Percentiles rank a stretch among this genome's conserved stretches.
phyloP scores from a whole-genome alignment of 306 rosid species.

The Sphenostylis stenocarpa region DNA sequence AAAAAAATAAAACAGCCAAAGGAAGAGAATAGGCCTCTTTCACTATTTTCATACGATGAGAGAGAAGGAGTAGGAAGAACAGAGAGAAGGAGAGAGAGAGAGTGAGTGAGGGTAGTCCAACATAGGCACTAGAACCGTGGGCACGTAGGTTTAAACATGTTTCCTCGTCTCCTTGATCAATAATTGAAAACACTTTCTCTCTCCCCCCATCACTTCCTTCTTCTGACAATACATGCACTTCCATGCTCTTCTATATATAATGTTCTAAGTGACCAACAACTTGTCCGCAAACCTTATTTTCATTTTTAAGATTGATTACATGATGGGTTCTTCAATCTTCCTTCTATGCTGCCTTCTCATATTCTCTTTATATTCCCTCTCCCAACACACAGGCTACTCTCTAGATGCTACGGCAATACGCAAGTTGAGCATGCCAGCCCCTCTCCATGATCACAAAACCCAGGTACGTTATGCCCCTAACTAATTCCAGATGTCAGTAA shows the following conservation, averaged over 20 bases:
- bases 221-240: conserved; percentile 18
- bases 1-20: not conserved
- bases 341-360: conserved; percentile 54
- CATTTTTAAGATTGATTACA: conserved; percentile 38
- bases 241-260: conserved; percentile 55
- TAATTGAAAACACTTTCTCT: conserved; percentile 51
- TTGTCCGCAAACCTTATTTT: conserved; percentile 34
- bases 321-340: conserved; percentile 52
- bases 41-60: conserved; percentile 12
- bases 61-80: not conserved
- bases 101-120: conserved; percentile 31
- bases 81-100: conserved; percentile 11
- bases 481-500: conserved; percentile 3
- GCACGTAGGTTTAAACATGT: conserved; percentile 61
- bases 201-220: conserved; percentile 41
- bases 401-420: conserved; percentile 37
- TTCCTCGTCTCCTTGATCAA: conserved; percentile 61
- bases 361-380: conserved; percentile 45
- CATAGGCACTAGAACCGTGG: conserved; percentile 58
- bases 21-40: conserved; percentile 23
- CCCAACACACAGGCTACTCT: conserved; percentile 43
- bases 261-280: conserved; percentile 39
- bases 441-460: conserved; percentile 12
- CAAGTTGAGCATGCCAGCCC: conserved; percentile 47
- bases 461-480: conserved; percentile 43